Base-by-base conservation (phyloP, 148 eudicot genomes). In the Agrostemma githago region DNA sequence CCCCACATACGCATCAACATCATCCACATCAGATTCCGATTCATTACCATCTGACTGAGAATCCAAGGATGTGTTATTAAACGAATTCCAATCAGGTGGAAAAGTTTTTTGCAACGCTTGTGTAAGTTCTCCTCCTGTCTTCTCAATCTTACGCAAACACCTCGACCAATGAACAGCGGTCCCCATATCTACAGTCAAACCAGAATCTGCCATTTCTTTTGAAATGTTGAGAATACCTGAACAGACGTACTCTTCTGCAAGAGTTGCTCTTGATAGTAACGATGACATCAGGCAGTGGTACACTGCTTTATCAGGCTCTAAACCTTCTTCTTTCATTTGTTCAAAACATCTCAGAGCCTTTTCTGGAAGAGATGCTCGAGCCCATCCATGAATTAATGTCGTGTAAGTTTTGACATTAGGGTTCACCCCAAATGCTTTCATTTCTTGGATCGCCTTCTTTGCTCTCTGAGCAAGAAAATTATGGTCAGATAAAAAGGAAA, bases 161-260 rank as follows among this genome's bases (percentile, higher is more conserved):
- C 76, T 86, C n/a, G 97, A 89, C 97, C 99, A 95, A 77, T 90
- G 92, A 80, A 92, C 96, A 17, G 99, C 99, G 15, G 99, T 95
- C 9, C 91, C 96, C 99, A 95, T 95, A 75, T 95, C 99, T 38
- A 95, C 92, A 2, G 88, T 89, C 46, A 92, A 66, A 5, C 86
- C 96, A 9, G 80, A 83, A 42, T 87, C 89, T 11, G 81, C 74
- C 99, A 95, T 95, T 68, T 95, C 99, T 76, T 77, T 82, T 60
- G 94, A 90, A 3, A 95, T 63, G 10, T 68, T 79, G 37, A 87
- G 79, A 74, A 95, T 95, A 43, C 92, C 92, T 3, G 83, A 77
- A 78, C 87, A 85, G 8, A 90, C 70, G 80, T 89, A 92, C 21
- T 88, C 96, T 80, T 92, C 97, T 17, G 99, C 96, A n/a, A 92